Evolutionary conservation across 495 filamentous ascomycete genomes (phyloP).

Genomic region (Bacidia gigantensis): DNA sequence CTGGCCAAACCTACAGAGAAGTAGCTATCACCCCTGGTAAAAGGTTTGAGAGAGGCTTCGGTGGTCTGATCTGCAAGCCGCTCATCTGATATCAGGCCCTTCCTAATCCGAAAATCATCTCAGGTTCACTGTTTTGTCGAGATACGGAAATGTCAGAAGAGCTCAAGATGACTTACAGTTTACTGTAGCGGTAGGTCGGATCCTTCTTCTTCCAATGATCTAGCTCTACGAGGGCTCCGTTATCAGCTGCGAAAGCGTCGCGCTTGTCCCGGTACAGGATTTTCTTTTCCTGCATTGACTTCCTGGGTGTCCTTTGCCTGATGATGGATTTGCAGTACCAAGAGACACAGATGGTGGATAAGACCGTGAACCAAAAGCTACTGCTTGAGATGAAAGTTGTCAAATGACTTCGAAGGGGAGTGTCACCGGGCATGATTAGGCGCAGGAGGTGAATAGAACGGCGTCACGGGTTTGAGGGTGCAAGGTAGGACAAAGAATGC

Average conservation of each 20-base stretch:
- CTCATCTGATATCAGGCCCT: slow-evolving; percentile 12
- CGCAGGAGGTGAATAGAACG: background rate
- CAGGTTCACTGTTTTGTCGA: too few relatives aligned
- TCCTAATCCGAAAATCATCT: background rate
- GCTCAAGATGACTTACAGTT: slow-evolving; percentile 10
- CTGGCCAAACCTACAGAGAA: slow-evolving; percentile 18
- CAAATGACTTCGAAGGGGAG: background rate
- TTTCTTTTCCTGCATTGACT: slow-evolving; percentile 6
- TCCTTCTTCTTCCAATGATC: slow-evolving; percentile 10
- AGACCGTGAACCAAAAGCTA: background rate
- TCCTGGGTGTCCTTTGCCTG: background rate
- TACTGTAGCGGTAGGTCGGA: slow-evolving; percentile 8
- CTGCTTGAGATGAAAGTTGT: background rate
- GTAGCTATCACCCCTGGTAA: slow-evolving; percentile 13
- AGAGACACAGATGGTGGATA: background rate
- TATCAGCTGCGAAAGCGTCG: slow-evolving; percentile 11
- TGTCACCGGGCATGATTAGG: background rate
- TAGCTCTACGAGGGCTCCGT: slow-evolving; percentile 8
- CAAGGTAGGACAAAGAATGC: background rate
- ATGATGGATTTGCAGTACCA: background rate
- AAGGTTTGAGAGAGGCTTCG: background rate
- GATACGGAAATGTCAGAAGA: too few relatives aligned
- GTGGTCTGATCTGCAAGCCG: background rate
- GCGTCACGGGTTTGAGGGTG: background rate
- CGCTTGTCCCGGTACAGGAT: slow-evolving; percentile 11